Evolutionary conservation across 441 rosid species (phyloP).

Genomic region (Jatropha podagrica): DNA sequence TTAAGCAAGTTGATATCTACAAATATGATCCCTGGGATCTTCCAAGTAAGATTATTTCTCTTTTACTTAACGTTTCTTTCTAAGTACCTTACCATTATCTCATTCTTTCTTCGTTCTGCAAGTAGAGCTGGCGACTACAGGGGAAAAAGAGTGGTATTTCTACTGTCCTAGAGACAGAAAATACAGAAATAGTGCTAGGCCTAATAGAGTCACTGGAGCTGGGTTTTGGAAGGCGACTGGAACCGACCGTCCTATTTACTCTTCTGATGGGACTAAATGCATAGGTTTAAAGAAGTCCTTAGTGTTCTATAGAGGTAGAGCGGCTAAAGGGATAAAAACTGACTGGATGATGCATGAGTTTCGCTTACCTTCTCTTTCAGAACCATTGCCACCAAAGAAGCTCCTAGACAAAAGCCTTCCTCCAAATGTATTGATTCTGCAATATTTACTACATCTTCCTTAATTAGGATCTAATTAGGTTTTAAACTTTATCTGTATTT

Average conservation of each 20-base stretch:
- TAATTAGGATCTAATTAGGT: too few species aligned
- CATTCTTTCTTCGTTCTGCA: background rate
- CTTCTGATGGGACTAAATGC: conserved; percentile 66
- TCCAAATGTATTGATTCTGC: conserved; percentile 44
- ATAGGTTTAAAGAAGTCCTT: conserved; percentile 91
- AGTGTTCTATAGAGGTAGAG: conserved; percentile 91
- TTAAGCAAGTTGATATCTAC: conserved; percentile 89
- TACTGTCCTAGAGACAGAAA: conserved; percentile 91
- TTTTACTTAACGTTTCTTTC: too few species aligned
- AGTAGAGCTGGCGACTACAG: conserved; percentile 64
- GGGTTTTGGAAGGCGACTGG: conserved; percentile 99
- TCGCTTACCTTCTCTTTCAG: conserved; percentile 68
- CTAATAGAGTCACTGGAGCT: conserved; percentile 88
- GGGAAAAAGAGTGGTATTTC: conserved; percentile 94
- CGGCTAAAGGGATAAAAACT: conserved; percentile 91
- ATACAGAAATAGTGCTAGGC: conserved; percentile 84
- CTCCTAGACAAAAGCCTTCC: conserved; percentile 57
- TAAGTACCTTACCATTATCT: background rate
- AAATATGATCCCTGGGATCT: conserved; percentile 97
- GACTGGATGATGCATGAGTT: conserved; percentile 99
- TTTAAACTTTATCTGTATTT: background rate
- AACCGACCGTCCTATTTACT: conserved; percentile 89
- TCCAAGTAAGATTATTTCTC: conserved; percentile 59
- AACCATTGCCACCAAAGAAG: conserved; percentile 57
- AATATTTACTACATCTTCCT: background rate